Evolutionary conservation across 2,329 filamentous ascomycete genomes (phyloP).

Genomic region (Emergomyces orientalis): DNA sequence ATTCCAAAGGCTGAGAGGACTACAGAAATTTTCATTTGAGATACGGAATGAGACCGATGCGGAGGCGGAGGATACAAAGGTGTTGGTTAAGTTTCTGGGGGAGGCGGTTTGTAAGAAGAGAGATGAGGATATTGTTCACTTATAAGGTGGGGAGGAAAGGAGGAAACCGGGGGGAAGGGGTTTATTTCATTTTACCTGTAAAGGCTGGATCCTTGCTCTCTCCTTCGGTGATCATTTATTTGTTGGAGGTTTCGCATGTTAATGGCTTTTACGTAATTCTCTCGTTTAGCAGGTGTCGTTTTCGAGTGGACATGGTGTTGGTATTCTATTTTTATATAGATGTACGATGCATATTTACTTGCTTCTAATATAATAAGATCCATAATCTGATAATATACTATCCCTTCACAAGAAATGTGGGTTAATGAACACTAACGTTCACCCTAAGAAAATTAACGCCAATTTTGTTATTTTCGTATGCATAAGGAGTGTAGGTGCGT

Average conservation of each 20-base stretch:
- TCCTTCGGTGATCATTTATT: neutral
- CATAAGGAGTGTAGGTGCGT: neutral
- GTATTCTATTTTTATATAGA: neutral
- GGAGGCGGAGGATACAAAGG: neutral
- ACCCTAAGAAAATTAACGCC: neutral
- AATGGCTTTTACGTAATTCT: neutral
- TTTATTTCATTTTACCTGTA: neutral
- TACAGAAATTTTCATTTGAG: neutral
- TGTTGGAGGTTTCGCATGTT: neutral
- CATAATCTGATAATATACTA: neutral
- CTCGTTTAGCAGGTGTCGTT: neutral
- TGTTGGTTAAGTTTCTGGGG: neutral
- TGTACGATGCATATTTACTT: neutral
- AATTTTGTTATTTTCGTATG: neutral
- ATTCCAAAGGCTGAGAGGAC: neutral
- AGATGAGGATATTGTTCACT: neutral
- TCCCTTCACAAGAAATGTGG: neutral
- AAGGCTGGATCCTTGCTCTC: neutral
- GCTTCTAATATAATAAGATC: neutral
- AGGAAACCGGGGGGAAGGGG: too few species aligned
- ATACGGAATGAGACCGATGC: conserved; percentile 3
- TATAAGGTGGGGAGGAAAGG: neutral
- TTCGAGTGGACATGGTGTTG: neutral
- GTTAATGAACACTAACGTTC: neutral
- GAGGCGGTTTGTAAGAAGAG: neutral